These are phyloP conservation scores for Elaeis guineensis DNA, from an alignment of 176 grass and related monocot genomes.

Conservation along the genomic window DNA sequence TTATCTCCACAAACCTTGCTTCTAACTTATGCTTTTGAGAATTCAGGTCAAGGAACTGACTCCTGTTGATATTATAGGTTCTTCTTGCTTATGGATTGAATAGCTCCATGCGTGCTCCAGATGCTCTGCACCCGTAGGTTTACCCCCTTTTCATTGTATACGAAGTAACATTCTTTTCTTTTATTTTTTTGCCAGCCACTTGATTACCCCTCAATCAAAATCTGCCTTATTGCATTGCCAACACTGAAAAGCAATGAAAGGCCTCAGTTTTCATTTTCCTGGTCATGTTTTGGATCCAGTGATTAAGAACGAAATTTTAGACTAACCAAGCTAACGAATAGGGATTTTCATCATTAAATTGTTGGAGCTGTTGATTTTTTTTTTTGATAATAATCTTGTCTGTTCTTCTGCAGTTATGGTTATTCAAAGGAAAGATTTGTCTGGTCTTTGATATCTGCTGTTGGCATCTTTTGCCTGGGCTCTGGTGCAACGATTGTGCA, in stretches of 20 bases:
- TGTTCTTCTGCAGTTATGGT: slow-evolving; percentile 57
- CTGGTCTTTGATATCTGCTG: slow-evolving; percentile 98
- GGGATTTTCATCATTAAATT: too few relatives aligned
- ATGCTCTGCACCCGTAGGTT: slow-evolving; percentile 95
- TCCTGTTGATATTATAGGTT: slow-evolving; percentile 36
- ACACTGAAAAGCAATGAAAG: too few relatives aligned
- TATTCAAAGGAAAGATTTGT: slow-evolving; percentile 99
- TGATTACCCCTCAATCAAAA: too few relatives aligned
- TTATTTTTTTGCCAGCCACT: not conserved
- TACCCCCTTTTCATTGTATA: slow-evolving; percentile 4
- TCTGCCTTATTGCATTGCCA: too few relatives aligned
- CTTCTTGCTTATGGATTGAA: slow-evolving; percentile 95
- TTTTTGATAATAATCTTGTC: slow-evolving; percentile 6
- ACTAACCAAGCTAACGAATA: too few relatives aligned
- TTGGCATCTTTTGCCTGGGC: slow-evolving; percentile 96
- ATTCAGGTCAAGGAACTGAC: not conserved
- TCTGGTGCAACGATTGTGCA: slow-evolving; percentile 94
- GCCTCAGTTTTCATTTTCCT: too few relatives aligned
- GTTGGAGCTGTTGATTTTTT: slow-evolving; percentile 5
- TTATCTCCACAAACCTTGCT: too few relatives aligned
- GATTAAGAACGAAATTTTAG: too few relatives aligned
- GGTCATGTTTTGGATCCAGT: too few relatives aligned
- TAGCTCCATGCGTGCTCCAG: slow-evolving; percentile 89
- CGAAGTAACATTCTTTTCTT: slow-evolving; percentile 8
- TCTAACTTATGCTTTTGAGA: too few relatives aligned